A percentile compares a stretch with the other conserved stretches of the same genome.
These are phyloP conservation scores for Globisporangium sylvaticum DNA, from an alignment of 352 stramenopile genomes.

Conservation along the genomic window DNA sequence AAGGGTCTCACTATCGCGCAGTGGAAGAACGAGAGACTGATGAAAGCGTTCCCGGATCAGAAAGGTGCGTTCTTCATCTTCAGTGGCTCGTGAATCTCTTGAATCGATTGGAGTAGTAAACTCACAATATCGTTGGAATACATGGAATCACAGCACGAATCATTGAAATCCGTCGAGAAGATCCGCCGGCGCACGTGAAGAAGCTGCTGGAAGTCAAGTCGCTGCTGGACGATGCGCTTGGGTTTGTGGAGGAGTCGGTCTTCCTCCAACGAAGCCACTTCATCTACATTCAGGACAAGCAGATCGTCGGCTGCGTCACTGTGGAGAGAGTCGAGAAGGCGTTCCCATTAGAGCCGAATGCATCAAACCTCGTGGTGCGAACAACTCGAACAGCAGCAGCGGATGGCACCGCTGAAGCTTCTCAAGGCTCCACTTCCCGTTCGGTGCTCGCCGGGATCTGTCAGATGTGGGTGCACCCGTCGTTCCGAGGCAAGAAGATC, in stretches of 20 bases:
- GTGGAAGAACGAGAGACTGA: conserved; percentile 63
- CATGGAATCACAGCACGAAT: conserved; percentile 31
- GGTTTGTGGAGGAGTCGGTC: conserved; percentile 40
- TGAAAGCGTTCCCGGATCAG: conserved; percentile 39
- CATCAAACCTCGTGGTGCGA: conserved; percentile 8
- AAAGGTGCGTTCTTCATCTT: conserved; percentile 17
- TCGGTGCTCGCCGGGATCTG: conserved; percentile 51
- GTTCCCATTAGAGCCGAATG: conserved; percentile 26
- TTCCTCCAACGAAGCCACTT: conserved; percentile 65
- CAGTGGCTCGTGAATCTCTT: background rate
- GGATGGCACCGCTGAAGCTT: background rate
- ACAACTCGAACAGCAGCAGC: background rate
- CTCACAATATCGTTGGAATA: background rate
- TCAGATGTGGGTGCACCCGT: conserved; percentile 68
- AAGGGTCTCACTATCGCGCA: conserved; percentile 49
- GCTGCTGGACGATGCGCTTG: conserved; percentile 68
- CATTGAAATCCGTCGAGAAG: conserved; percentile 56
- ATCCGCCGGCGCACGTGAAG: conserved; percentile 53
- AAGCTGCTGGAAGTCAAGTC: conserved; percentile 73
- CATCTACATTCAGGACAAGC: conserved; percentile 51
- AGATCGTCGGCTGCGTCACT: conserved; percentile 62
- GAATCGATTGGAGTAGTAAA: background rate
- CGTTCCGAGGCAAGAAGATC: conserved; percentile 42
- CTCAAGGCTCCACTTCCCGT: background rate
- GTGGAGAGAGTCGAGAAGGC: conserved; percentile 48